A percentile compares a stretch with the other conserved stretches of the same genome.
Evolutionary conservation across 345 rosid genomes (phyloP).

Genomic region (Crucihimalaya himalaica): DNA sequence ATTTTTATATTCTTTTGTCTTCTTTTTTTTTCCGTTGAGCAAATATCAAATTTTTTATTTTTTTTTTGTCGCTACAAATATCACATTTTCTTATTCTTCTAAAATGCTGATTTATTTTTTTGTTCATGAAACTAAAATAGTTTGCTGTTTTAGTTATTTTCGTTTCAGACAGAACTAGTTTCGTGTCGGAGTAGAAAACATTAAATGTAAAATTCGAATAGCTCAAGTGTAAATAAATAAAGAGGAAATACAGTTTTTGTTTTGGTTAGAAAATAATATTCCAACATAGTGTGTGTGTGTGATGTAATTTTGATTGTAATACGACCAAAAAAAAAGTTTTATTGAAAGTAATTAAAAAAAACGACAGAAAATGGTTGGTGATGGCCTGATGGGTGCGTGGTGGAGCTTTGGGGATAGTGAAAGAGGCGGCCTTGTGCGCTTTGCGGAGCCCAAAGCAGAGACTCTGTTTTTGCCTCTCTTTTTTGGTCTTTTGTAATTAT

Average conservation of each 20-base stretch:
- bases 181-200: background rate
- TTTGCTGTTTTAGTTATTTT: background rate
- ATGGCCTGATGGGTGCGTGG: constrained; percentile 2
- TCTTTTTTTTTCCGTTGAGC: background rate
- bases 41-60: no score
- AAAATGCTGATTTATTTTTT: no score
- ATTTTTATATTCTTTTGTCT: constrained; percentile 27
- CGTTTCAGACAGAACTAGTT: background rate
- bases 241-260: background rate
- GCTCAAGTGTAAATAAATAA: background rate
- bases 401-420: constrained; percentile 36
- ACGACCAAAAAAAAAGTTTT: background rate
- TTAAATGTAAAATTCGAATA: background rate
- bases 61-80: no score
- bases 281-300: background rate
- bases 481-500: background rate
- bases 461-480: background rate
- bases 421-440: constrained; percentile 33
- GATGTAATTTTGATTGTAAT: background rate
- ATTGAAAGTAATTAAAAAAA: background rate
- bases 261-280: background rate
- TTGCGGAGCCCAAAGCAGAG: constrained; percentile 28
- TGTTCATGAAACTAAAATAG: background rate
- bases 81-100: no score
- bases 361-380: background rate